phyloP scores from a whole-genome alignment of 495 filamentous ascomycete species.

The Immersiella caudata region DNA sequence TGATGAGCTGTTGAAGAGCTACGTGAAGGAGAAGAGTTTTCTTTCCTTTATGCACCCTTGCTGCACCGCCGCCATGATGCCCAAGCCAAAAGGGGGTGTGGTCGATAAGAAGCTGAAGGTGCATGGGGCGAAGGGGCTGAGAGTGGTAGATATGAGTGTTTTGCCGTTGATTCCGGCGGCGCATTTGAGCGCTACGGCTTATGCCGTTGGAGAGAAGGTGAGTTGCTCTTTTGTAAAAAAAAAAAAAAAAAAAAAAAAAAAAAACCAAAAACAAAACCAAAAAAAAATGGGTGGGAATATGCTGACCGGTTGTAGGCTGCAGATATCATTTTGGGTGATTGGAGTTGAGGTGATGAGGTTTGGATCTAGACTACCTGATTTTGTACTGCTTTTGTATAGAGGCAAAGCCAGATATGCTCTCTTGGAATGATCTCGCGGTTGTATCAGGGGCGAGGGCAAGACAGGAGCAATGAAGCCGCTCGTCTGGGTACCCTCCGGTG shows the following conservation, averaged over 20 bases:
- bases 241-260: too few relatives aligned
- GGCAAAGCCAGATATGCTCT: too few relatives aligned
- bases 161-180: conserved; percentile 52
- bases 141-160: conserved; percentile 63
- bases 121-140: conserved; percentile 40
- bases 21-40: conserved; percentile 11
- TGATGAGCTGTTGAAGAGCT: conserved; percentile 22
- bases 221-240: conserved; percentile 8
- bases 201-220: conserved; percentile 32
- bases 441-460: too few relatives aligned
- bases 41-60: conserved; percentile 31
- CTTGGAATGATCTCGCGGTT: too few relatives aligned
- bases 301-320: conserved; percentile 47
- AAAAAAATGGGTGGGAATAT: too few relatives aligned
- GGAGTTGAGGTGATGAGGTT: background rate
- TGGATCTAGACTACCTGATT: too few relatives aligned
- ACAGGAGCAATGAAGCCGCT: too few relatives aligned
- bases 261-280: too few relatives aligned
- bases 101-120: conserved; percentile 44
- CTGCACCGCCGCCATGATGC: conserved; percentile 60
- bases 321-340: conserved; percentile 52
- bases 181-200: conserved; percentile 24
- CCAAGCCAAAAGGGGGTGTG: conserved; percentile 52
- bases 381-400: too few relatives aligned
- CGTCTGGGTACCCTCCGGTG: too few relatives aligned